Base-by-base conservation (phyloP, 345 rosid species). In the Limnanthes douglasii region DNA sequence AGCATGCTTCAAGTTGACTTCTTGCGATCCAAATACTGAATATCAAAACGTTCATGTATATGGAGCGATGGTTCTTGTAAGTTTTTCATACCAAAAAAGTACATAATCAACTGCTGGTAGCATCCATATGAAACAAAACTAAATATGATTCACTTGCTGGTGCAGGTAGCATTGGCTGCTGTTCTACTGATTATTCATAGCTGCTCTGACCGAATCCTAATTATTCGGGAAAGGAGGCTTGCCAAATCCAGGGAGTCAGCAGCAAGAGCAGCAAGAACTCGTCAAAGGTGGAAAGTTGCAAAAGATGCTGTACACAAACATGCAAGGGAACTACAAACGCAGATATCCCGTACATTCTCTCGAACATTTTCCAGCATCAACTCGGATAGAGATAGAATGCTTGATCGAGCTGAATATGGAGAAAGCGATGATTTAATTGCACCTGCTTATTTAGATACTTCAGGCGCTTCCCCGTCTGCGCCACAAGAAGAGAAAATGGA, bases 221-320 rank as follows among this genome's bases (percentile, higher is more conserved):
- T 70, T 18, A 72, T 69, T 16, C 70, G 92, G 53, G 86, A 82
- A 36, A 75, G 78, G 43, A 69, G 93, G 48, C 54, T 60, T 21
- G 78, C 96, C 4, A 77, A 84, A 42, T 69, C 94, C 41, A 74
- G 96, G 48, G 94, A 80, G 50, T 69, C 94, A 43, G 94, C 96
- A 0, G 96, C 79, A 34, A 74, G 68, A 65, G 70, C 69, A 35
- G 85, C 78, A 19, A 72, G 51, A 59, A 92, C 94, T 18, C 73
- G 64, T 23, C 82, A 74, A 44, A 72, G 62, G 62, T 84, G 98
- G 98, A 67, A 65, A 61, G 27, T 54, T 45, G 94, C 86, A 39
- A 72, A 66, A 65, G 70, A 59, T 41, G 69, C 73, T 50, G 84
- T 77, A 21, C 66, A 57, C 60, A 79, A 62, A 62, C 95, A 59